A percentile compares a stretch with the other conserved stretches of the same genome.
Conservation (phyloP, 2,329 filamentous ascomycete genomes). For the Aspergillus udagawae region DNA sequence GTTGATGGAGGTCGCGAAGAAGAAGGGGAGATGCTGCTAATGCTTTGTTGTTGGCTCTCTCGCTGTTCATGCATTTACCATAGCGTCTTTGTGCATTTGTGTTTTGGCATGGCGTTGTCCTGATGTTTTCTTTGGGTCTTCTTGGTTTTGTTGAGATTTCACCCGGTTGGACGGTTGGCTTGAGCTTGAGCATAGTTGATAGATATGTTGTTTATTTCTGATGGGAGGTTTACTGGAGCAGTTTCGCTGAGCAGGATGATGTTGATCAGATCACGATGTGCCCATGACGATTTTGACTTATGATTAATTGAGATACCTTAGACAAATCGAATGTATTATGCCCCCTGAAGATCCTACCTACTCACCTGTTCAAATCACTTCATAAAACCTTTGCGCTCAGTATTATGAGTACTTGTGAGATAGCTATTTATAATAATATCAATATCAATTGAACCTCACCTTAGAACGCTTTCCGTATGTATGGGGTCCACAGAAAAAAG, state of each 20-base stretch:
- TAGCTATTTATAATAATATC: no score
- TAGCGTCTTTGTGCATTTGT: not conserved
- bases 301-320: not conserved
- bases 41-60: not conserved
- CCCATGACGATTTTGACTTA: not conserved
- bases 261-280: not conserved
- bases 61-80: not conserved
- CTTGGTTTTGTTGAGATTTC: not conserved
- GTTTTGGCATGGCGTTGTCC: not conserved
- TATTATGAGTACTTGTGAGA: not conserved
- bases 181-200: not conserved
- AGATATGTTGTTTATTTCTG: not conserved
- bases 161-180: not conserved
- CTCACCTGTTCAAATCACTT: not conserved
- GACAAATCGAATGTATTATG: not conserved
- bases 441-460: no score
- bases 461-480: no score
- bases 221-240: not conserved
- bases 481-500: no score
- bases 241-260: no score
- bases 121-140: not conserved
- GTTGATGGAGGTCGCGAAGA: slow-evolving; percentile 28
- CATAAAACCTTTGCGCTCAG: not conserved
- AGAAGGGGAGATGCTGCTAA: slow-evolving; percentile 42
- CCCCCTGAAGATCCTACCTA: not conserved